These are phyloP conservation scores for Bjerkandera adusta DNA, from an alignment of 1,284 basidiomycete species.

Conservation along the genomic window DNA sequence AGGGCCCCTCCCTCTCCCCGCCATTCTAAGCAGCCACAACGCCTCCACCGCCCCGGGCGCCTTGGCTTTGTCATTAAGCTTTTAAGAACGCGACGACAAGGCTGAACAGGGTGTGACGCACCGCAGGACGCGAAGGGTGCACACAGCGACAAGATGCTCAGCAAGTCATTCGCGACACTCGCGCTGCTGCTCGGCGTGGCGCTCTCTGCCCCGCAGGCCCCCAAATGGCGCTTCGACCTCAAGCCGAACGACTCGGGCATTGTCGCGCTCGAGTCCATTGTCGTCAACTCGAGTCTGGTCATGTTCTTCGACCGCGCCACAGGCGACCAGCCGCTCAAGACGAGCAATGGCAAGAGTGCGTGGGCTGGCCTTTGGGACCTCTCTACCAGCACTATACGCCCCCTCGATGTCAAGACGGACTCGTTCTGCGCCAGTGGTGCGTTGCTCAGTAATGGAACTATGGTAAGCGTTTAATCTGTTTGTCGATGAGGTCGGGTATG, in stretches of 20 bases:
- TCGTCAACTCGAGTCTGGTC: conserved; percentile 44
- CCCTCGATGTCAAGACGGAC: conserved; percentile 45
- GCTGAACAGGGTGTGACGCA: no score
- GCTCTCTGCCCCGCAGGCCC: conserved; percentile 12
- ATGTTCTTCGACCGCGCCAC: conserved; percentile 45
- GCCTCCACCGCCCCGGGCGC: no score
- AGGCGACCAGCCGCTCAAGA: conserved; percentile 42
- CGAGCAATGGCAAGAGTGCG: conserved; percentile 41
- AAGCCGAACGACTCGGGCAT: conserved; percentile 43
- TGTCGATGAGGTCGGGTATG: no score
- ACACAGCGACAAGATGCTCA: no score
- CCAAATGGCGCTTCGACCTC: conserved; percentile 24
- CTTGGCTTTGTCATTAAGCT: no score
- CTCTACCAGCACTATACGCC: conserved; percentile 36
- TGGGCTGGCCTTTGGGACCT: conserved; percentile 48
- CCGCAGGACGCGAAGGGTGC: no score
- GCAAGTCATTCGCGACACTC: conserved; percentile 12
- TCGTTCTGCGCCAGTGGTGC: conserved; percentile 52
- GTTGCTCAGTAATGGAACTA: conserved; percentile 47
- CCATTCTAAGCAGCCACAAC: no score
- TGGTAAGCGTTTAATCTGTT: conserved; percentile 28
- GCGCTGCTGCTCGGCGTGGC: conserved; percentile 5
- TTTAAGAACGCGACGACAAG: no score
- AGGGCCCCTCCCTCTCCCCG: no score
- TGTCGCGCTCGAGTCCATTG: conserved; percentile 45